A percentile compares a stretch with the other conserved stretches of the same genome.
Conservation (phyloP, 2,329 filamentous ascomycete genomes). For the Cordyceps fumosorosea region DNA sequence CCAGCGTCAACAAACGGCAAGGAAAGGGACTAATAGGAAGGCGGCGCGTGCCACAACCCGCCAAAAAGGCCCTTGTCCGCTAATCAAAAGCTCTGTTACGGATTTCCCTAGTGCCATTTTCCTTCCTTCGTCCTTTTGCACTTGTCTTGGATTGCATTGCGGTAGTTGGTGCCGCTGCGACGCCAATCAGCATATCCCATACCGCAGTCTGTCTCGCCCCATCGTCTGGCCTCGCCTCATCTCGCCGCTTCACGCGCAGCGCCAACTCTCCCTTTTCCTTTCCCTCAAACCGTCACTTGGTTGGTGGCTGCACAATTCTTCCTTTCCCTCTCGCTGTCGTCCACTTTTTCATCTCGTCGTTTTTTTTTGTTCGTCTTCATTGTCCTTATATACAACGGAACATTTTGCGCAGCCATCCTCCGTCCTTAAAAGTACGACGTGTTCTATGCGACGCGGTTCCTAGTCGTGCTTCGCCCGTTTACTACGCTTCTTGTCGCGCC, state of each 20-base stretch:
- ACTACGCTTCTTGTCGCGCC: conserved; percentile 6
- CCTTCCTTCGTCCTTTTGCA: not conserved
- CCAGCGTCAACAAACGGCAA: too few relatives aligned
- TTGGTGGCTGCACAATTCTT: not conserved
- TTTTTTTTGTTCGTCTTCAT: not conserved
- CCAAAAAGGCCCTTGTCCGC: not conserved
- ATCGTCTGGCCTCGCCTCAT: not conserved
- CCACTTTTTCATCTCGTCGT: not conserved
- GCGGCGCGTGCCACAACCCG: not conserved
- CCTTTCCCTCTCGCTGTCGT: not conserved
- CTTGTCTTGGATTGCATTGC: not conserved
- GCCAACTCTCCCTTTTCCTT: not conserved
- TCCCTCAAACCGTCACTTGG: not conserved
- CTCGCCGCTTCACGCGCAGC: not conserved
- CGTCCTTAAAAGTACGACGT: not conserved
- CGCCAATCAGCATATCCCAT: conserved; percentile 7
- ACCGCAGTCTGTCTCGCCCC: not conserved
- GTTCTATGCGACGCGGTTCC: conserved; percentile 7
- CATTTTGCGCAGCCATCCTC: not conserved
- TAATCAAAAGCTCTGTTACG: not conserved
- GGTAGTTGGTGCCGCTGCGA: not conserved
- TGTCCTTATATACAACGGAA: not conserved
- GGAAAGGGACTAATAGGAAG: not conserved
- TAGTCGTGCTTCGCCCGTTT: not conserved
- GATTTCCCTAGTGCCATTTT: not conserved